phyloP scores from a whole-genome alignment of 2,329 filamentous ascomycete genomes.

The Alternaria conjuncta region DNA sequence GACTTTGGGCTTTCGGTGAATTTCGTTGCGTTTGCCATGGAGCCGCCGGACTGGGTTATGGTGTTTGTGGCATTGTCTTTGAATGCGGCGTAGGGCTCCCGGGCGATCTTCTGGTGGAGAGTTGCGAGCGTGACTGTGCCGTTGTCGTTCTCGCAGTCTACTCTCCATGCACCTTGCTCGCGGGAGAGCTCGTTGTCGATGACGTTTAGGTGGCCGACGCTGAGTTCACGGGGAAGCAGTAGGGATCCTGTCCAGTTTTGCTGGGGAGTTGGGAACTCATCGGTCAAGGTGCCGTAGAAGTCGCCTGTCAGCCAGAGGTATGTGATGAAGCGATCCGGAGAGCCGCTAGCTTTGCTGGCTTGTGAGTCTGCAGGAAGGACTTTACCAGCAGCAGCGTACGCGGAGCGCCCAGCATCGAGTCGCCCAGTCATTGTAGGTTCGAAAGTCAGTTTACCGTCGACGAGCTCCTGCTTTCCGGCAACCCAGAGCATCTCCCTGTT shows the following conservation, averaged over 20 bases:
- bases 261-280: slow-evolving; percentile 48
- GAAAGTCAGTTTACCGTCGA: slow-evolving; percentile 40
- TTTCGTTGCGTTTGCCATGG: slow-evolving; percentile 6
- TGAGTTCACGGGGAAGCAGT: slow-evolving; percentile 53
- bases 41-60: slow-evolving; percentile 19
- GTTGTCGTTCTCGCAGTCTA: slow-evolving; percentile 34
- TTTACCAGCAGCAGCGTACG: slow-evolving; percentile 55
- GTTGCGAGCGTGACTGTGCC: slow-evolving; percentile 49
- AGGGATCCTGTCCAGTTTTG: slow-evolving; percentile 56
- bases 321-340: slow-evolving; percentile 52
- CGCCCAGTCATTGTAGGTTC: slow-evolving; percentile 52
- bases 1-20: slow-evolving; percentile 32
- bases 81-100: slow-evolving; percentile 47
- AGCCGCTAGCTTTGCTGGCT: slow-evolving; percentile 48
- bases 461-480: slow-evolving; percentile 44
- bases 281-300: slow-evolving; percentile 46
- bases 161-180: slow-evolving; percentile 51
- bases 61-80: slow-evolving; percentile 29
- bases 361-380: slow-evolving; percentile 47
- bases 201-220: slow-evolving; percentile 52
- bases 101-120: slow-evolving; percentile 49
- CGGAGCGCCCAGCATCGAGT: slow-evolving; percentile 51
- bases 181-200: slow-evolving; percentile 50
- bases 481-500: slow-evolving; percentile 54
- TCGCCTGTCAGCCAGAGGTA: slow-evolving; percentile 56